Evolutionary conservation across 192 early-diverging fungal species (phyloP).

Genomic region (Phlyctochytrium arcticum): DNA sequence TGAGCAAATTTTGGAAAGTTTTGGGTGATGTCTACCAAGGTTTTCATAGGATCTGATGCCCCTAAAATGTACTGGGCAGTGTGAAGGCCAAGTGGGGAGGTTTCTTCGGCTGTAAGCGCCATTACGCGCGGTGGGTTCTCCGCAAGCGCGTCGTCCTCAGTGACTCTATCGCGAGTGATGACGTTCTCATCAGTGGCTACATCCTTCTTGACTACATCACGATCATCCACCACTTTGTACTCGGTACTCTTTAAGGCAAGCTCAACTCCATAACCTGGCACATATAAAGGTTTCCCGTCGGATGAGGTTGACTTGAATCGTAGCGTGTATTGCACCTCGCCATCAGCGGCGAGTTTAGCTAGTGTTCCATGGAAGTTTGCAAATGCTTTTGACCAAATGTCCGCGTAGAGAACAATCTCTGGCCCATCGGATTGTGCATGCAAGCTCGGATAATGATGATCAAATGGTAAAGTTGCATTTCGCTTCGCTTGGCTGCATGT

Average conservation of each 20-base stretch:
- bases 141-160: conserved; percentile 4
- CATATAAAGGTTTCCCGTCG: conserved; percentile 31
- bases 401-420: conserved; percentile 72
- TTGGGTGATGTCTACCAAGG: conserved; percentile 67
- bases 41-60: conserved; percentile 55
- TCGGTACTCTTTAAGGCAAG: conserved; percentile 94
- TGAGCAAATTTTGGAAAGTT: conserved; percentile 90
- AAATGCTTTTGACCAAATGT: conserved; percentile 59
- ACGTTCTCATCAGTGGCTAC: background rate
- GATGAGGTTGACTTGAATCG: conserved; percentile 56
- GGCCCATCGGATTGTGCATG: background rate
- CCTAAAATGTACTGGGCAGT: conserved; percentile 68
- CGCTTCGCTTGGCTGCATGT: too few species aligned
- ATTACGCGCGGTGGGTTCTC: conserved; percentile 28
- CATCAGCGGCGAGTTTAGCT: conserved; percentile 39
- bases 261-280: conserved; percentile 91
- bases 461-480: too few species aligned
- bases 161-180: background rate
- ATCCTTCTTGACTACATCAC: conserved; percentile 41
- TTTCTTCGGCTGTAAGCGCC: conserved; percentile 48
- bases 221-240: conserved; percentile 94
- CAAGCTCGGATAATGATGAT: conserved; percentile 49
- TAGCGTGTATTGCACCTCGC: conserved; percentile 59
- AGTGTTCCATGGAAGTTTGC: conserved; percentile 53
- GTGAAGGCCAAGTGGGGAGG: conserved; percentile 67